Evolutionary conservation across 139 green algal genomes (phyloP), one percentile per base, ranked within the genome.

Genomic region (Chlorella sp.): DNA sequence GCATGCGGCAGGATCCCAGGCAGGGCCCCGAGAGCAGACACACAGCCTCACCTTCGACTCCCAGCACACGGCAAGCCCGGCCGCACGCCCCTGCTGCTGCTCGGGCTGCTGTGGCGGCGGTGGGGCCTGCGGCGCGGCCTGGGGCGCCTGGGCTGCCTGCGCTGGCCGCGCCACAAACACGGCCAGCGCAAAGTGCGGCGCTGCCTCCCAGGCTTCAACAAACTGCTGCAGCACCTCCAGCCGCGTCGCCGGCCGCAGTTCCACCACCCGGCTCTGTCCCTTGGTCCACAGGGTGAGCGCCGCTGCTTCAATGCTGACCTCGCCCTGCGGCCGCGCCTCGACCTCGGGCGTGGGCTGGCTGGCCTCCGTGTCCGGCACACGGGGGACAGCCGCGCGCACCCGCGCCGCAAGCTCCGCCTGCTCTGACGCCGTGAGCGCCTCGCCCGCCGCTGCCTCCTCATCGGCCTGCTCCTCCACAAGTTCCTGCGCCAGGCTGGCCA

Each of bases 31-130:
- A n/a, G n/a, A n/a, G n/a, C n/a, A n/a, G n/a, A n/a, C n/a, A n/a
- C n/a, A n/a, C n/a, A n/a, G n/a, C n/a, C n/a, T n/a, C n/a, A n/a
- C n/a, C n/a, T n/a, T n/a, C 14, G 53, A 36, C 35, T 74, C 50
- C 76, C 76, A 82, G 66, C 67, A 82, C 51, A 82, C 76, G 2
- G 76, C 68, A 38, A 82, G 35, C 12, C 38, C 76, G n/a, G n/a
- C n/a, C n/a, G n/a, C n/a, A n/a, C n/a, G n/a, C n/a, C n/a, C n/a
- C n/a, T n/a, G n/a, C n/a, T n/a, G n/a, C n/a, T n/a, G n/a, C n/a
- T n/a, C n/a, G n/a, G n/a, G n/a, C n/a, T n/a, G n/a, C n/a, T n/a
- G n/a, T n/a, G n/a, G n/a, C n/a, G n/a, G n/a, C n/a, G n/a, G n/a
- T n/a, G n/a, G n/a, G n/a, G n/a, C n/a, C n/a, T n/a, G n/a, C n/a